Evolutionary conservation across 164 flowering plant species (phyloP).

Genomic region (Liriodendron chinense): DNA sequence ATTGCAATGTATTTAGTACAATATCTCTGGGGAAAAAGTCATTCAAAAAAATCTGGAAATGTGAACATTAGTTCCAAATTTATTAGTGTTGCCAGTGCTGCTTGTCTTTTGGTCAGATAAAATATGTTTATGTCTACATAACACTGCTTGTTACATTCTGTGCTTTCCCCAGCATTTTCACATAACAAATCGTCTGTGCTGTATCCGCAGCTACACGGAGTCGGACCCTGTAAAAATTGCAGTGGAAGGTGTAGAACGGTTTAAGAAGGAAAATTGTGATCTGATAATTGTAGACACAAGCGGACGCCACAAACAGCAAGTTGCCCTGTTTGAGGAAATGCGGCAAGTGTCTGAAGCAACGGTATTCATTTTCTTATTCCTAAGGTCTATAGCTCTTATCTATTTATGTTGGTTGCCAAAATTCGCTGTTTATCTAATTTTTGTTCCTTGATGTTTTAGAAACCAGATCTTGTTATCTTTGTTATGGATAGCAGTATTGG

Average conservation of each 20-base stretch:
- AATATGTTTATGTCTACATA: too few relatives aligned
- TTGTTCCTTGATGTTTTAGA: slow-evolving; percentile 39
- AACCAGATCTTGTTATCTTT: slow-evolving; percentile 95
- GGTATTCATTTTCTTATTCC: slow-evolving; percentile 35
- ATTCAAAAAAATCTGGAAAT: too few relatives aligned
- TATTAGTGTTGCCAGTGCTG: background rate
- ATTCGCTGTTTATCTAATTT: background rate
- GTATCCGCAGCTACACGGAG: slow-evolving; percentile 72
- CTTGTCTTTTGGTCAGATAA: background rate
- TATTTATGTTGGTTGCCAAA: background rate
- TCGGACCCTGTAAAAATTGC: slow-evolving; percentile 98
- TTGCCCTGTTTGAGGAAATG: slow-evolving; percentile 98
- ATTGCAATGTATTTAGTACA: too few relatives aligned
- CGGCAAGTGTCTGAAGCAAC: slow-evolving; percentile 97
- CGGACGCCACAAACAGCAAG: slow-evolving; percentile 98
- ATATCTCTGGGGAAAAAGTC: too few relatives aligned
- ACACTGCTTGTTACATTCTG: background rate
- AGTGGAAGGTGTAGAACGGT: slow-evolving; percentile 90
- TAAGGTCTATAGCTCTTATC: background rate
- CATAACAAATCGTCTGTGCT: background rate
- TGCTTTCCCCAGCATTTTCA: background rate
- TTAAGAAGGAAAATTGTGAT: slow-evolving; percentile 93
- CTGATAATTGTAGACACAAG: slow-evolving; percentile 96
- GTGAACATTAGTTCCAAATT: too few relatives aligned
- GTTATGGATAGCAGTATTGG: slow-evolving; percentile 99